Base-by-base conservation (phyloP, 805 yeast genomes). In the Starmera quercuum region DNA sequence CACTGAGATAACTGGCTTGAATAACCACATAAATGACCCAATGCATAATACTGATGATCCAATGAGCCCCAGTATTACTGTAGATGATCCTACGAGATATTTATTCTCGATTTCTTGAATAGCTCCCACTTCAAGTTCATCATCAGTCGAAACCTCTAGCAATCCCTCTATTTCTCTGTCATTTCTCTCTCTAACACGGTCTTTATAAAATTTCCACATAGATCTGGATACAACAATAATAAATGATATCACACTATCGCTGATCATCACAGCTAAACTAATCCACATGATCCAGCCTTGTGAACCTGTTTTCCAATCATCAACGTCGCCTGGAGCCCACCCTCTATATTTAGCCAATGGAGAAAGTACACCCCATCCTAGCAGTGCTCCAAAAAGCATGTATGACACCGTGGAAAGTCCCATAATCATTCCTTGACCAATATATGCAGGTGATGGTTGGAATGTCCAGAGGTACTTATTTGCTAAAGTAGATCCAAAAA, bases 281-380 rank as follows among this genome's bases (percentile, higher is more conserved):
- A 87, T 66, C 98, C 98, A 90, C 54, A 90, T 65, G 35, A 92
- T 85, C 98, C 98, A 90, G 6, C 97, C 98, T 52, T 90, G 96
- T 1, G 88, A 83, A 4, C 97, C 97, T 18, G 73, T 69, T 47
- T 83, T 79, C 97, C 97, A 92, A 58, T 87, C 95, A 51, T 83
- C 92, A 2, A 85, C 75, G 3, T 78, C 79, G 0, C 95, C 95
- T 0, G 87, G 78, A 1, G 95, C 95, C 97, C 97, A 92, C 4
- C 78, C 82, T 39, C 61, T 54, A 34, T 63, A 42, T 37, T 79
- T 69, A 1, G 94, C 77, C 38, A 84, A 38, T 4, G 97, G 97
- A 0, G 92, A 90, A n/a, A 90, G 61, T 1, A 90, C 59, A 0
- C 74, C 95, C 98, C 98, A 90, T 0, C 98, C 98, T 5, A 88